Conservation (phyloP, 768 basidiomycete genomes). For the Boletus pseudo-olivaceus region DNA sequence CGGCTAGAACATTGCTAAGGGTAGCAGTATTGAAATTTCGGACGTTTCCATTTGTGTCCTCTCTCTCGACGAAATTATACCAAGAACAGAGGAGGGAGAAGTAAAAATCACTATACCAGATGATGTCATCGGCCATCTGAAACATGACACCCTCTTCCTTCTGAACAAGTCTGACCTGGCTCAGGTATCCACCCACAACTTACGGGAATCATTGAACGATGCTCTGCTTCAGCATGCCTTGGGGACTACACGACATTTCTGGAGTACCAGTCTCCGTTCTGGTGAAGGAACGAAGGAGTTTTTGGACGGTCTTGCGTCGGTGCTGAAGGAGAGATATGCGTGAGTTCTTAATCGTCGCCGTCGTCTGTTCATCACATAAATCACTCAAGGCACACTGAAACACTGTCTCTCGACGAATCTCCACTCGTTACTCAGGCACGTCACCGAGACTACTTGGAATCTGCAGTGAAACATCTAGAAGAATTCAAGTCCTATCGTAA, state of each 20-base stretch:
- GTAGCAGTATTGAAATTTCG: constrained; percentile 55
- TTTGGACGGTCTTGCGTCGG: constrained; percentile 51
- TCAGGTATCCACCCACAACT: constrained; percentile 1
- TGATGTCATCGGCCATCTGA: constrained; percentile 48
- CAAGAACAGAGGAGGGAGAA: background rate
- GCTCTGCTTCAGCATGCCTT: constrained; percentile 6
- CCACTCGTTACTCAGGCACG: constrained; percentile 78
- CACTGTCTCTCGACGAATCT: constrained; percentile 18
- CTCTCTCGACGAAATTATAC: constrained; percentile 52
- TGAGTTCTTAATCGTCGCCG: constrained; percentile 1
- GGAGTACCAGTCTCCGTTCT: constrained; percentile 62
- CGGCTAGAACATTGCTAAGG: background rate
- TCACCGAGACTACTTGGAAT: constrained; percentile 74
- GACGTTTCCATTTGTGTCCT: constrained; percentile 81
- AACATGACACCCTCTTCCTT: constrained; percentile 59
- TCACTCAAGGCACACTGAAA: constrained; percentile 17
- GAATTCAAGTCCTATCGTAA: constrained; percentile 32
- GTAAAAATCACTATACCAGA: constrained; percentile 38
- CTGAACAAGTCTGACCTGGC: constrained; percentile 77
- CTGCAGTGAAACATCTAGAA: constrained; percentile 42
- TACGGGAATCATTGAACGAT: constrained; percentile 20
- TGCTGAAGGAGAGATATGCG: constrained; percentile 36
- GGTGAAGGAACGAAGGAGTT: constrained; percentile 58
- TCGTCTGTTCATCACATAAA: background rate
- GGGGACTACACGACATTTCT: constrained; percentile 27